Conservation (phyloP, 108 stramenopile species). For the Stephanodiscus minutulus region DNA sequence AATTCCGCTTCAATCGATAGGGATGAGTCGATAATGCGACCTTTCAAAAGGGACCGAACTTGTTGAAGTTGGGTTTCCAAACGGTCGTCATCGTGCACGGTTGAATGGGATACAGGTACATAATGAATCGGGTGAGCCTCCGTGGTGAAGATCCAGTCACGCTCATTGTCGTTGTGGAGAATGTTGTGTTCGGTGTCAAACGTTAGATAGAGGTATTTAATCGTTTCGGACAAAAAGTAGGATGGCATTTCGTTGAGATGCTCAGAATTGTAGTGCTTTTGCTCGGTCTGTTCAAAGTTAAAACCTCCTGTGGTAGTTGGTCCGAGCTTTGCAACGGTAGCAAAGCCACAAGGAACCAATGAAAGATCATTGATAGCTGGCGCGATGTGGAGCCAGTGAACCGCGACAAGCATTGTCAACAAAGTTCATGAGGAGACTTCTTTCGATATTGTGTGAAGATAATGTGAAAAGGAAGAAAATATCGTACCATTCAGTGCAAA, state of each 20-base stretch:
- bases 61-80: constrained; percentile 17
- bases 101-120: constrained; percentile 17
- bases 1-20: background rate
- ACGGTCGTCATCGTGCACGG: background rate
- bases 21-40: constrained; percentile 1
- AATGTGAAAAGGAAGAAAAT: constrained; percentile 20
- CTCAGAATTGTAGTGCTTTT: constrained; percentile 21
- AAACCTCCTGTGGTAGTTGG: constrained; percentile 57
- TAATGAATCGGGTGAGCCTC: constrained; percentile 95
- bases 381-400: background rate
- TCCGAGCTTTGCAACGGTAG: constrained; percentile 55
- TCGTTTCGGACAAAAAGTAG: constrained; percentile 95
- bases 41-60: constrained; percentile 26
- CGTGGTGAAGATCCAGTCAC: constrained; percentile 92
- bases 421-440: background rate
- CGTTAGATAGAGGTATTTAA: constrained; percentile 95
- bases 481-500: constrained; percentile 54
- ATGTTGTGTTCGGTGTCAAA: constrained; percentile 87
- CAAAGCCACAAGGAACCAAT: constrained; percentile 65
- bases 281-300: constrained; percentile 28
- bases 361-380: constrained; percentile 33
- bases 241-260: constrained; percentile 93
- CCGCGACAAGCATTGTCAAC: background rate
- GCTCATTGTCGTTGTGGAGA: constrained; percentile 63
- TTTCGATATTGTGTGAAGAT: background rate